These are phyloP conservation scores for Debaryomyces singareniensis DNA, from an alignment of 1,139 yeast genomes.

Conservation along the genomic window DNA sequence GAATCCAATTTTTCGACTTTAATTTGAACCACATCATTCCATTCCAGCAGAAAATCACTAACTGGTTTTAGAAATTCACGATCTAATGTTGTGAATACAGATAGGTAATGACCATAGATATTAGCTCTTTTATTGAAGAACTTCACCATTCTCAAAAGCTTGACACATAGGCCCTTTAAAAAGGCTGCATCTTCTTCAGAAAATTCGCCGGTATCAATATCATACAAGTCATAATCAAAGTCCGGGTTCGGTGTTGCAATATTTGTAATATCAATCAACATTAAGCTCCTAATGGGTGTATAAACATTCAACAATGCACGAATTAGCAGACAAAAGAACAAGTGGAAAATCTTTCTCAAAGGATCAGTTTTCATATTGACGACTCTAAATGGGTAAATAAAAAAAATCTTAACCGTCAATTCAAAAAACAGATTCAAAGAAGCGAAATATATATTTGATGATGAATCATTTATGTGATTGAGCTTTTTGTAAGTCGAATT, in stretches of 20 bases:
- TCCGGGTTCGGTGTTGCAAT: slow-evolving; percentile 27
- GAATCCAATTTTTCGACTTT: slow-evolving; percentile 17
- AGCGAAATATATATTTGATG: slow-evolving; percentile 13
- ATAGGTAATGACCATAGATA: slow-evolving; percentile 20
- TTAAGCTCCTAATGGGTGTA: slow-evolving; percentile 28
- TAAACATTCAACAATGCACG: slow-evolving; percentile 27
- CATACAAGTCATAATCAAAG: slow-evolving; percentile 18
- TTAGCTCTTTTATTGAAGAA: slow-evolving; percentile 24
- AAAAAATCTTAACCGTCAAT: background rate
- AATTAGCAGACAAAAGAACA: slow-evolving; percentile 31
- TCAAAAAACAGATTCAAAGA: slow-evolving; percentile 23
- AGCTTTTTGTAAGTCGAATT: slow-evolving; percentile 17
- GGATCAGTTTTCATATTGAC: slow-evolving; percentile 26
- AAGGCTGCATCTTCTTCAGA: slow-evolving; percentile 13
- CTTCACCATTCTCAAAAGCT: slow-evolving; percentile 19
- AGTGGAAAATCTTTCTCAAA: slow-evolving; percentile 26
- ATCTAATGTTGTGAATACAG: slow-evolving; percentile 16
- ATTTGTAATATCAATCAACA: slow-evolving; percentile 30
- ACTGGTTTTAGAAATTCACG: slow-evolving; percentile 11
- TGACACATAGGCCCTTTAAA: slow-evolving; percentile 12
- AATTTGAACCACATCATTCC: slow-evolving; percentile 18
- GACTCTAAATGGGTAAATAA: slow-evolving; percentile 11
- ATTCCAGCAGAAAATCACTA: slow-evolving; percentile 1
- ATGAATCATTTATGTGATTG: slow-evolving; percentile 10
- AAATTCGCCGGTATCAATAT: slow-evolving; percentile 10